Evolutionary conservation across 225 moss, liverwort and hornwort genomes (phyloP), one percentile per base, ranked within the genome.

Genomic region (Climacium dendroides): DNA sequence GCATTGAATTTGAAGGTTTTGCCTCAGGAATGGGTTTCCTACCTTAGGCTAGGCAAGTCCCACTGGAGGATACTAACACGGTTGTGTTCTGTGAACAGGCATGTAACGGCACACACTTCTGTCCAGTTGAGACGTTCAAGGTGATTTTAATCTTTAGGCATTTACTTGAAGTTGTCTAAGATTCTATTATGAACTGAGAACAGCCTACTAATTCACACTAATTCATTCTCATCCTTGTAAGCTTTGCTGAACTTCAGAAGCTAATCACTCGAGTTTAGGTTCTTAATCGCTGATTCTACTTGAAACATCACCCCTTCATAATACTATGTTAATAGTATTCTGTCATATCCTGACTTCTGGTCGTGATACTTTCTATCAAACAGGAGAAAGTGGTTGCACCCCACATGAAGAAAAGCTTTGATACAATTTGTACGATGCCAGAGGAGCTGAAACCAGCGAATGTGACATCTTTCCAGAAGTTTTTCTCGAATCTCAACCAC

Each of bases 321-420:
- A 8, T 50, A 28, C 6, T 19, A 45, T 64, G 32, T 70, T 70
- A 24, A 5, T 7, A 82, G 61, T 55, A 14, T 74, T 67, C 16
- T 73, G 54, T 78, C 32, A 73, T 74, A 47, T 52, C 28, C 86
- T 90, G 79, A 83, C 75, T 39, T 63, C 50, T 62, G 63, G 35
- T 82, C 29, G 39, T 69, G 15, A 29, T 55, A 24, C 3, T 52
- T 66, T 39, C 19, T 80, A 24, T 45, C 16, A 34, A 76, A 82
- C 94, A 97, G 96, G 95, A 94, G 75, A 86, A 77, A 13, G 97
- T 97, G 85, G 95, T 89, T 62, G 95, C 92, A n/a, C 97, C 96
- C 74, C 95, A 97, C 79, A 91, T 95, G 89, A 85, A 92, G 87
- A 70, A 82, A 69, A 95, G 87, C 80, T 97, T 88, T 80, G 95